Evolutionary conservation across 805 yeast genomes (phyloP), one percentile per base, ranked within the genome.

Genomic region (Metschnikowia santaceciliae): DNA sequence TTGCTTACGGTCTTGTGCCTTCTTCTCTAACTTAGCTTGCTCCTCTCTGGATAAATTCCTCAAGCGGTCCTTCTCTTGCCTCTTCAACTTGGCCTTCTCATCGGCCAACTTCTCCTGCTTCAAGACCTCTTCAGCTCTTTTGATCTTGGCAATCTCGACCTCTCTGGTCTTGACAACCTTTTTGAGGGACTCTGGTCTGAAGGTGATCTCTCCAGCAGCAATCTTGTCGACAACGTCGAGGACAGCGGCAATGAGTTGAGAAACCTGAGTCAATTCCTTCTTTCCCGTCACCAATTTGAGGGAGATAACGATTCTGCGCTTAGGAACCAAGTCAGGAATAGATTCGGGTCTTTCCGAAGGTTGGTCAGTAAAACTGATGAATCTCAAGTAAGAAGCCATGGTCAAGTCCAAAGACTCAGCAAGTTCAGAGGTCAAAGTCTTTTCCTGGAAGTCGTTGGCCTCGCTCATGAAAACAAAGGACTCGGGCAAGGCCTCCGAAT

Each of bases 381-480:
- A 86, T 63, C 83, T 81, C 62, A 94, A 70, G 53, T 81, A 70
- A 5, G 72, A 62, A 32, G 81, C 70, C 32, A 74, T 73, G 30
- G 72, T 69, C 48, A 84, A 65, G 43, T 77, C 75, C 54, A 71
- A 65, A n/a, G 67, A 58, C 11, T 53, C 53, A 37, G 60, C 60
- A 48, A 74, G 67, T 54, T 78, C 79, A 26, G 73, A 71, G 47
- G 82, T 77, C 57, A 78, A 76, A 47, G 88, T 71, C 51, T 80
- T 72, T 4, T 82, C 89, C 57, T 85, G 90, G 72, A 88, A 76
- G 66, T 92, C 98, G 54, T 83, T 77, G 51, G 82, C 82, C 75
- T 94, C 99, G 60, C 87, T 76, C 98, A 94, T 91, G 71, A 81
- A 89, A 26, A 89, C 96, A 63, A 78, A 88, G 56, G 86, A 82